Evolutionary conservation across 768 basidiomycete species (phyloP), one percentile per base, ranked within the genome.

Genomic region (Dacryopinax primogenitus): DNA sequence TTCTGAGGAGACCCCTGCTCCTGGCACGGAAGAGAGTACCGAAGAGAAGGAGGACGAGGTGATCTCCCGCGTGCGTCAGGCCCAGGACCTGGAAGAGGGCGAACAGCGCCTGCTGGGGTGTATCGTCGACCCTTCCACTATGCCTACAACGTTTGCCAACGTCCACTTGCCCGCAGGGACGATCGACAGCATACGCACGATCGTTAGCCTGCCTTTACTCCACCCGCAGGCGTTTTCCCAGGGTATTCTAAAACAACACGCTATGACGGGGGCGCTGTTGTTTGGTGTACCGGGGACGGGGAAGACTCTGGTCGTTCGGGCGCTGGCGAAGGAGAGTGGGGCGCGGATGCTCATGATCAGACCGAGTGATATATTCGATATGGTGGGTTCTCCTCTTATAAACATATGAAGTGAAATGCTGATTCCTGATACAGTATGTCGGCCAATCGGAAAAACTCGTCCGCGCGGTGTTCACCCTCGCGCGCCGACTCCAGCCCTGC

Each of bases 221-320:
- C 84, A 92, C 71, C 93, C 93, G 7, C 78, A 83, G 34, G 92
- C 93, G 0, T 97, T 97, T 77, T 82, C 86, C 69, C 83, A 84
- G 71, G 93, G 93, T 36, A 88, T 97, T 64, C 77, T 97, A 45
- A 94, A 90, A 74, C 86, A 92, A 68, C 92, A 97, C 72, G 82
- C 87, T 4, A 94, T 95, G 83, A 87, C 85, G 0, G 93, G 94
- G 1, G 92, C 90, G 69, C 81, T 97, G 62, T 77, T 97, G 23
- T 95, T 95, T 73, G 93, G 93, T 3, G 93, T 93, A 63, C 92
- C 90, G 16, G 93, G 93, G 44, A 85, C 84, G n/a, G 93, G 93
- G 1, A 95, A 95, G 76, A 94, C 92, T 0, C 77, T 94, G 16
- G 81, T 92, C 11, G 91, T 92, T 11, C 84, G 92, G 58, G 93